phyloP scores from a whole-genome alignment of 345 rosid species.

The Salix caprea region DNA sequence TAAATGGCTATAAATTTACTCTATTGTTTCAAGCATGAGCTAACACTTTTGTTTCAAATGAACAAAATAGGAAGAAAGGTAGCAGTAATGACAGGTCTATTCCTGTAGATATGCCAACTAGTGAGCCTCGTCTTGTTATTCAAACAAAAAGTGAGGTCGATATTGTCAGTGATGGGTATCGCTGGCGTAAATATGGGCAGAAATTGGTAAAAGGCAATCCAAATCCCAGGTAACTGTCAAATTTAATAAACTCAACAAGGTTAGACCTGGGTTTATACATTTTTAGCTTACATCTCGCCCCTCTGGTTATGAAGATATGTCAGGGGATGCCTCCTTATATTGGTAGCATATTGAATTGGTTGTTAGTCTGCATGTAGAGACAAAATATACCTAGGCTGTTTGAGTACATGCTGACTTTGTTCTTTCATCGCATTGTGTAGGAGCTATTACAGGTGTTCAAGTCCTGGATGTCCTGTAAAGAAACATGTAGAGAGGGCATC shows the following conservation, averaged over 20 bases:
- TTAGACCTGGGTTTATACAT: neutral
- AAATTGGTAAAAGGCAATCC: slow-evolving; percentile 93
- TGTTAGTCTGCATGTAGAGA: neutral
- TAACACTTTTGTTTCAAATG: slow-evolving; percentile 8
- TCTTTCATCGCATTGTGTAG: slow-evolving; percentile 32
- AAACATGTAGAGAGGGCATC: slow-evolving; percentile 85
- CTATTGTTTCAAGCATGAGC: slow-evolving; percentile 6
- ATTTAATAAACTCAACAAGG: slow-evolving; percentile 1
- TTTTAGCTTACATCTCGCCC: neutral
- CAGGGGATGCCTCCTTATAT: neutral
- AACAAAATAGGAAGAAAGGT: slow-evolving; percentile 61
- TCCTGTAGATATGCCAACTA: slow-evolving; percentile 42
- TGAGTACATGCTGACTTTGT: neutral
- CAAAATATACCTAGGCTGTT: neutral
- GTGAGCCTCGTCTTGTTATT: slow-evolving; percentile 53
- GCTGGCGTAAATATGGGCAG: slow-evolving; percentile 99
- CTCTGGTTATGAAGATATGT: neutral
- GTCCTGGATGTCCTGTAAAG: slow-evolving; percentile 83
- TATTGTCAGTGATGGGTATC: slow-evolving; percentile 85
- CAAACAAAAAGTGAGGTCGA: slow-evolving; percentile 37
- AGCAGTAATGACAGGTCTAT: slow-evolving; percentile 32
- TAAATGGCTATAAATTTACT: neutral
- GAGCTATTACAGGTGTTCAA: slow-evolving; percentile 97
- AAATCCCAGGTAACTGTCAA: slow-evolving; percentile 65
- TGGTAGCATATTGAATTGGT: neutral